phyloP scores from a whole-genome alignment of 768 basidiomycete species.

The Suillus brevipes region DNA sequence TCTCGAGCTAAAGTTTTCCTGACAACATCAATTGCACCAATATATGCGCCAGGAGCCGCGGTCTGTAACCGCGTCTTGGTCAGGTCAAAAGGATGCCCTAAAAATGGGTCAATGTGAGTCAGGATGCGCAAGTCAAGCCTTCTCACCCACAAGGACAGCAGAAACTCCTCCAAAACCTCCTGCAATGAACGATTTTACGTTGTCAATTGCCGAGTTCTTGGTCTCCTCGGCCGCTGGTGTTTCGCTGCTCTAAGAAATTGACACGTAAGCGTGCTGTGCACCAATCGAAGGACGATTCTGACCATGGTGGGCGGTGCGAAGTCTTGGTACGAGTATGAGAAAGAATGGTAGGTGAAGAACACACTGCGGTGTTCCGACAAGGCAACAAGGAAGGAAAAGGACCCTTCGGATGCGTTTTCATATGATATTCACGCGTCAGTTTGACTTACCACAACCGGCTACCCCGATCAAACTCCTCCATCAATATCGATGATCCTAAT shows the following conservation, averaged over 20 bases:
- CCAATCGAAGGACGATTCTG: slow-evolving; percentile 10
- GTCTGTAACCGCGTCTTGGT: slow-evolving; percentile 97
- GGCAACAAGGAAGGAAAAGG: not conserved
- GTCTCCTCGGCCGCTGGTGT: slow-evolving; percentile 19
- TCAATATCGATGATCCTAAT: not conserved
- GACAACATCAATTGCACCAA: slow-evolving; percentile 90
- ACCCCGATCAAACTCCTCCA: slow-evolving; percentile 16
- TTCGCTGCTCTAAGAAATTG: slow-evolving; percentile 25
- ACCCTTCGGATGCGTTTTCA: slow-evolving; percentile 15
- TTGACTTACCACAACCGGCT: not conserved
- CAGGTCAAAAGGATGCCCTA: slow-evolving; percentile 97
- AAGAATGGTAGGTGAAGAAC: not conserved
- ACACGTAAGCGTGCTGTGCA: slow-evolving; percentile 11
- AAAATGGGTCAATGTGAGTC: slow-evolving; percentile 13
- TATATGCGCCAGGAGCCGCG: slow-evolving; percentile 84
- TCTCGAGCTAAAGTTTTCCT: slow-evolving; percentile 89
- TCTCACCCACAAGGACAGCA: slow-evolving; percentile 86
- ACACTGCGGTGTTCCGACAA: slow-evolving; percentile 13
- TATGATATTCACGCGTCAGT: slow-evolving; percentile 25
- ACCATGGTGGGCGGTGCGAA: slow-evolving; percentile 27
- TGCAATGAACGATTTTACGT: slow-evolving; percentile 83
- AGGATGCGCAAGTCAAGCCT: not conserved
- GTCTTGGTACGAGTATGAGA: slow-evolving; percentile 9
- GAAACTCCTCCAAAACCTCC: slow-evolving; percentile 91
- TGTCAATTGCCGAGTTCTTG: slow-evolving; percentile 36